Base-by-base conservation (phyloP, 805 yeast genomes). In the Kregervanrija fluxuum region DNA sequence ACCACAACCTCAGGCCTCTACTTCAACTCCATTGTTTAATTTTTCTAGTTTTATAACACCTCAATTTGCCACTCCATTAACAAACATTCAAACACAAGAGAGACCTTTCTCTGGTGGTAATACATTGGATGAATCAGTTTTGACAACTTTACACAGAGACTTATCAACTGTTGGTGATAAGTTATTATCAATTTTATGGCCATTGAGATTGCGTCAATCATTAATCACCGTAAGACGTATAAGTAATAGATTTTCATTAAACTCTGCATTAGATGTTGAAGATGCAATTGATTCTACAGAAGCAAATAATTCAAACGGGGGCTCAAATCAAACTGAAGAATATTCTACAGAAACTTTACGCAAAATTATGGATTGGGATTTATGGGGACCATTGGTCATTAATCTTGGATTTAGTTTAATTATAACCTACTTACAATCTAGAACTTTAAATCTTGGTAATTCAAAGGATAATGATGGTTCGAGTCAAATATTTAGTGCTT, bases 311-410 rank as follows among this genome's bases (percentile, higher is more conserved):
- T 17, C 46, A 2, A 22, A 34, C 38, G 9, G n/a, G 12, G 12
- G 47, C 49, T 55, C 31, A 37, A 59, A 51, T 55, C 43, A 22
- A 22, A 31, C 52, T 9, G 64, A 57, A 22, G 69, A 65, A 32
- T 65, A 63, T 16, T 62, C 69, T 2, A 50, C 55, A 34, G 68
- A 63, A 13, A 48, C 67, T 3, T 57, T 65, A 28, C 54, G 55
- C 14, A 61, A 63, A 43, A 68, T 68, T 11, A 49, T 76, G 42
- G 82, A 77, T 44, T 77, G 82, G 82, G 82, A 77, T 57, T 60
- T 77, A 41, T 77, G 82, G 82, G 82, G 82, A 1, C 82, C 82
- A 2, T 57, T 77, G 37, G 67, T 77, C 15, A 73, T 77, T 45
- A 72, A 75, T 11, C 63, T 77, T 39, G 58, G 64, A 11, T 76